Base-by-base conservation (phyloP, 2,329 filamentous ascomycete genomes). In the Fusarium concolor region DNA sequence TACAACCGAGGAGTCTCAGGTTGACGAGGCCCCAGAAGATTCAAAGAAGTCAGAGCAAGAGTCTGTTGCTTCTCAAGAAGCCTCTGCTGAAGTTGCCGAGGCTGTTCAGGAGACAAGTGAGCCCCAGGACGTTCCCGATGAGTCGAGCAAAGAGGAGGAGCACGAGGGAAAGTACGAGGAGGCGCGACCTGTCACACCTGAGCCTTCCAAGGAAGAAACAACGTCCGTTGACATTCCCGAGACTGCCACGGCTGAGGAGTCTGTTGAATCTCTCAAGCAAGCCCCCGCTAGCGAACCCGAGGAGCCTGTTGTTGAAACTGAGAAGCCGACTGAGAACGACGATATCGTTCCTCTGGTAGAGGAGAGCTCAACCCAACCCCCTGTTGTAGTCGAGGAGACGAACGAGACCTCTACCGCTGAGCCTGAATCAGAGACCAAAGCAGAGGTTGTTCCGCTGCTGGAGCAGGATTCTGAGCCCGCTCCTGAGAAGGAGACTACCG, bases 41-140 rank as follows among this genome's bases (percentile, higher is more conserved):
- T 33, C n/a, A 17, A 45, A 54, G 6, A 50, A 50, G 18, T n/a
- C 51, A 10, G 59, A 68, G 15, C 17, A 51, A 11, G 53, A 53
- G 12, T 52, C 65, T 8, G 52, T 53, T 47, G 22, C 38, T 43
- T 26, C 37, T 22, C 59, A 68, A 35, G 53, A 70, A 20, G 61
- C 56, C 38, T 47, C 52, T 26, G 44, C 68, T n/a, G 63, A 75
- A 45, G 64, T 41, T 10, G 53, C 47, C 6, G 62, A 73, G 17
- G 18, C 65, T 17, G 54, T 37, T 12, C 26, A 56, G 15, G 42
- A 72, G 28, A 52, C 54, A 33, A 24, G 17, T 10, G 45, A 63
- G 28, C 39, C 59, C 37, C 47, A 67, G 24, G 26, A 42, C 12
- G 41, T 33, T 26, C 26, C 26, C 26, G 26, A 26, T 26, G 26